Evolutionary conservation across 495 filamentous ascomycete species (phyloP), one percentile per base, ranked within the genome.

Genomic region (Penicillium alfredii): DNA sequence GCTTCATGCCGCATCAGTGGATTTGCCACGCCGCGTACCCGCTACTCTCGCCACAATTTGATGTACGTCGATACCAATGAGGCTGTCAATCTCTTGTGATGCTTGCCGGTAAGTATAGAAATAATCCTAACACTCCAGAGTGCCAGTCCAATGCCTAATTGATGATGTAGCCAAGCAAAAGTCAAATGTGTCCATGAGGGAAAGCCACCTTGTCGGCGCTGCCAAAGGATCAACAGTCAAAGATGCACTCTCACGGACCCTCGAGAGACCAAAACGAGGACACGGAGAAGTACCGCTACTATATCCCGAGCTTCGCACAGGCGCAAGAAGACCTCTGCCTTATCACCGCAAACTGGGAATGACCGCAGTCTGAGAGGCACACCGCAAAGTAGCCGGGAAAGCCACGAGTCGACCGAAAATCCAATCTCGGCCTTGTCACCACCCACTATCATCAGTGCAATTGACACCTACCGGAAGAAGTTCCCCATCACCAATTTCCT

Each of bases 401-500:
- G 3, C 14, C 8, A 41, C 1, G 35, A 37, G 4, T 8, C n/a
- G 15, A 24, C 35, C 13, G 25, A 38, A 10, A 47, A 58, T 25
- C 63, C 57, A 2, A 43, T 68, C 4, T 34, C 56, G 6, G 12
- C 44, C 6, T 33, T 67, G 5, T 38, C 61, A 5, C 16, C 56
- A 8, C 44, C 61, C 10, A 61, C 42, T 6, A 40, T 69, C 15
- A 62, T 69, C 46, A 56, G 44, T 17, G 64, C 64, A 2, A 55
- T 61, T 13, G 63, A 69, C 27, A 55, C 54, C 11, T 69, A 69
- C 30, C 49, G 64, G 29, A 65, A 60, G 34, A 65, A 64, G 30
- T 69, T 66, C 33, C 64, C 64, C 10, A 55, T 67, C 8, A 45
- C 60, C 8, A 69, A 69, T 29, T 69, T 69, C 28, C 51, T 69